Evolutionary conservation across 129 eudicot species (phyloP), one percentile per base, ranked within the genome.

Genomic region (Erigeron canadensis): DNA sequence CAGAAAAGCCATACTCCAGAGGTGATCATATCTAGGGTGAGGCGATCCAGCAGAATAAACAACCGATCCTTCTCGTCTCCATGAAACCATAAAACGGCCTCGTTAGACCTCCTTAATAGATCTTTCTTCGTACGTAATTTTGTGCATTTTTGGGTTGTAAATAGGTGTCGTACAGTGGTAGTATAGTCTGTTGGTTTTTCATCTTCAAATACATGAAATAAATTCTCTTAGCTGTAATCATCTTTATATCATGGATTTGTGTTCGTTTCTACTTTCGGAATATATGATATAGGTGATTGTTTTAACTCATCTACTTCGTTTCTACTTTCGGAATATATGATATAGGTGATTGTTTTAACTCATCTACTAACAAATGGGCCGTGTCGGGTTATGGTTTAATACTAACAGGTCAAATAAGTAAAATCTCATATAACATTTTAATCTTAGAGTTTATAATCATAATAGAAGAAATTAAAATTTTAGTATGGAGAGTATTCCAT

Each of bases 21-120:
- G 53, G 69, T 40, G 13, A 37, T 19, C 28, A 15, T 67, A 38
- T 76, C 80, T 8, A 47, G 42, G 0, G 80, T 76, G 40, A 67
- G 81, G 69, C 46, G 75, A 68, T 76, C 75, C 60, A 69, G 80
- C 63, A 68, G 80, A 59, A 68, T 59, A 60, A 55, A 77, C 57
- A 69, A 61, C 5, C 63, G 70, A 19, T 71, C 82, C n/a, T 23
- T 50, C 6, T 17, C 4, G 21, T 66, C 73, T 46, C 45, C 70
- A 4, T 6, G 23, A 19, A 53, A 22, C 23, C 23, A n/a, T 62
- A 64, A 69, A 69, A 47, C 57, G 12, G 4, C 37, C 46, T 50
- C 45, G 7, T 48, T 16, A 48, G 73, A 69, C 51, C 8, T 53
- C 13, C 10, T 54, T 70, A 17, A 40, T 6, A 37, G 5, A 15